These are phyloP conservation scores for Gossypium herbaceum DNA, from an alignment of 345 rosid species.

Conservation along the genomic window DNA sequence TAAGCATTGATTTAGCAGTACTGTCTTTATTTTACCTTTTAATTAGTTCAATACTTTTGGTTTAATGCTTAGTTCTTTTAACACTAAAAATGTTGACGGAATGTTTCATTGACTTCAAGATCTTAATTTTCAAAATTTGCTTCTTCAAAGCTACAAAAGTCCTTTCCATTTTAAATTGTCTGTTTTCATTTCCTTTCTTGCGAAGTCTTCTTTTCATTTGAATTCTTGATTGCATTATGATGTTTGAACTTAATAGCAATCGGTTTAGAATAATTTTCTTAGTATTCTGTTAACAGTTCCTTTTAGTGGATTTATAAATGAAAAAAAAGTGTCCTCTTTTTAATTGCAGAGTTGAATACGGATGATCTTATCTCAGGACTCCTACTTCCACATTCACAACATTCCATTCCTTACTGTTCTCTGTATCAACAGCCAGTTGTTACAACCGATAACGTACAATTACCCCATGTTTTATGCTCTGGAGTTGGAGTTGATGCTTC, in stretches of 20 bases:
- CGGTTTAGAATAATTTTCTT: background rate
- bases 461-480: conserved; percentile 18
- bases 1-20: background rate
- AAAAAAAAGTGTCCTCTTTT: background rate
- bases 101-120: background rate
- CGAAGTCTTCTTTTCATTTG: conserved; percentile 8
- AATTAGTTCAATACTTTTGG: background rate
- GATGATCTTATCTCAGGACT: conserved; percentile 72
- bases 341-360: conserved; percentile 54
- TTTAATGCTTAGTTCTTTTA: background rate
- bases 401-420: conserved; percentile 33
- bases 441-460: conserved; percentile 28
- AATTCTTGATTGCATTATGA: background rate
- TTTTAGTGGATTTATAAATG: background rate
- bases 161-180: background rate
- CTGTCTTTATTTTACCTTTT: background rate
- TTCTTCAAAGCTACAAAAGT: background rate
- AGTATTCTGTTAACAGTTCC: background rate
- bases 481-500: conserved; percentile 22
- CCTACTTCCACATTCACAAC: conserved; percentile 41
- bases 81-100: background rate
- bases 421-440: conserved; percentile 28
- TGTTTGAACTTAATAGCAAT: background rate
- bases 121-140: background rate
- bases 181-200: background rate